These are phyloP conservation scores for Didymella lethalis DNA, from an alignment of 2,329 filamentous ascomycete genomes.

Conservation along the genomic window DNA sequence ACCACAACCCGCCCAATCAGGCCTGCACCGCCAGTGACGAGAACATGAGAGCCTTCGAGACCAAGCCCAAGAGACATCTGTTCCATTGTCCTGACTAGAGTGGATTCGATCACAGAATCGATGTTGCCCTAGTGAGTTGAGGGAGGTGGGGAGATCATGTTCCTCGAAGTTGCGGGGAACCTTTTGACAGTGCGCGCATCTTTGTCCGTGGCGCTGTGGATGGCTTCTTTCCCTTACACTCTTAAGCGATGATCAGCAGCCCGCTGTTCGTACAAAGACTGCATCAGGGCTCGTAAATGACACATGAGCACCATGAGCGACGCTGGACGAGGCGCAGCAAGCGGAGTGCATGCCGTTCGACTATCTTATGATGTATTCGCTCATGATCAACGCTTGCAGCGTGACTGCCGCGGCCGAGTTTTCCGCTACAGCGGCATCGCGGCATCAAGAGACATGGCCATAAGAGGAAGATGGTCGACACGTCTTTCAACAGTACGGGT, in stretches of 20 bases:
- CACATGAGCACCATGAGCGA: background rate
- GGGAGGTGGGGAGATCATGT: constrained; percentile 14
- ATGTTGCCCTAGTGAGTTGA: constrained; percentile 5
- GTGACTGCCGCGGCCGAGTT: background rate
- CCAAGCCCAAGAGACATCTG: constrained; percentile 40
- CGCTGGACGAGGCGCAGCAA: background rate
- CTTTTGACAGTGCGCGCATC: constrained; percentile 4
- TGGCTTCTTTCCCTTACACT: background rate
- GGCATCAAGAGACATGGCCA: background rate
- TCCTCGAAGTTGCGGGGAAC: constrained; percentile 13
- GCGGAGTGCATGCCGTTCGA: background rate
- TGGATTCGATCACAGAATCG: background rate
- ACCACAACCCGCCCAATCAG: constrained; percentile 53
- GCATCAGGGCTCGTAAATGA: background rate
- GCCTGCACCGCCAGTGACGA: constrained; percentile 54
- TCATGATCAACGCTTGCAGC: background rate
- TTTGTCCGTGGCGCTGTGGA: constrained; percentile 5
- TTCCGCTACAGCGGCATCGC: background rate
- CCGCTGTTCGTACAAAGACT: background rate
- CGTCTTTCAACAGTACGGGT: background rate
- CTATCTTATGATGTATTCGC: background rate
- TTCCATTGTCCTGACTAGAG: constrained; percentile 14
- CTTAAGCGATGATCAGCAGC: constrained; percentile 11
- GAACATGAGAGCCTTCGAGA: constrained; percentile 50
- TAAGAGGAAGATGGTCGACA: background rate